A percentile compares a stretch with the other conserved stretches of the same genome.
These are phyloP conservation scores for Colletotrichum tropicicola DNA, from an alignment of 2,329 filamentous ascomycete genomes.

Conservation along the genomic window DNA sequence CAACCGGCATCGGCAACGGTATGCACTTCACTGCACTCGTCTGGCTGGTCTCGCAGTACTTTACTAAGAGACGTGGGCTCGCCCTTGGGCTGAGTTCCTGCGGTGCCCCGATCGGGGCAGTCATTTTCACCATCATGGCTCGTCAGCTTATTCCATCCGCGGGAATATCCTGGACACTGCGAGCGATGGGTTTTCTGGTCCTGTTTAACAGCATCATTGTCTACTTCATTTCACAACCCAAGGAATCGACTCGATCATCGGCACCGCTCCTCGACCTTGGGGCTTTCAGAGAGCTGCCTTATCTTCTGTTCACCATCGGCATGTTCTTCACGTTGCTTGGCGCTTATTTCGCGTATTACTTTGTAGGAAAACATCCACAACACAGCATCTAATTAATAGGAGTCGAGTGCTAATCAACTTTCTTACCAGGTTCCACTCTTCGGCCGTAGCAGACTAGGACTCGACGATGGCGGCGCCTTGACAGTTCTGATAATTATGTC, in stretches of 20 bases:
- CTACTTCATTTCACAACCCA: slow-evolving; percentile 13
- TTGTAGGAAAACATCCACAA: background rate
- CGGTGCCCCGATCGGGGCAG: slow-evolving; percentile 62
- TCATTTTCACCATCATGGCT: slow-evolving; percentile 63
- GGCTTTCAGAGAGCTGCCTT: slow-evolving; percentile 26
- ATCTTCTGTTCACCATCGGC: slow-evolving; percentile 22
- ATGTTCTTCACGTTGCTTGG: slow-evolving; percentile 28
- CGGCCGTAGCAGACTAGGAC: background rate
- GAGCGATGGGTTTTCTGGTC: slow-evolving; percentile 74
- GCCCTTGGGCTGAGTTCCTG: slow-evolving; percentile 67
- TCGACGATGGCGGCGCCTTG: slow-evolving; percentile 17
- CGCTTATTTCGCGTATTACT: slow-evolving; percentile 26
- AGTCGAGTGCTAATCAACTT: background rate
- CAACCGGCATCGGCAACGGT: slow-evolving; percentile 60
- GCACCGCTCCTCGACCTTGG: slow-evolving; percentile 21
- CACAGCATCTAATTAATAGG: too few relatives aligned
- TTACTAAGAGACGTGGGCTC: slow-evolving; percentile 59
- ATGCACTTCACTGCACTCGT: slow-evolving; percentile 64
- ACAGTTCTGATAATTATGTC: slow-evolving; percentile 29
- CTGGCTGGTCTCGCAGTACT: slow-evolving; percentile 68
- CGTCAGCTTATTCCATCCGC: slow-evolving; percentile 58
- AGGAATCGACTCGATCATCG: background rate
- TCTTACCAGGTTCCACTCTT: slow-evolving; percentile 13
- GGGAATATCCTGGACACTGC: slow-evolving; percentile 67
- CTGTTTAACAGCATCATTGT: slow-evolving; percentile 58